Evolutionary conservation across 768 basidiomycete species (phyloP), one percentile per base, ranked within the genome.

Genomic region (Pleurotus salmoneostramineus): DNA sequence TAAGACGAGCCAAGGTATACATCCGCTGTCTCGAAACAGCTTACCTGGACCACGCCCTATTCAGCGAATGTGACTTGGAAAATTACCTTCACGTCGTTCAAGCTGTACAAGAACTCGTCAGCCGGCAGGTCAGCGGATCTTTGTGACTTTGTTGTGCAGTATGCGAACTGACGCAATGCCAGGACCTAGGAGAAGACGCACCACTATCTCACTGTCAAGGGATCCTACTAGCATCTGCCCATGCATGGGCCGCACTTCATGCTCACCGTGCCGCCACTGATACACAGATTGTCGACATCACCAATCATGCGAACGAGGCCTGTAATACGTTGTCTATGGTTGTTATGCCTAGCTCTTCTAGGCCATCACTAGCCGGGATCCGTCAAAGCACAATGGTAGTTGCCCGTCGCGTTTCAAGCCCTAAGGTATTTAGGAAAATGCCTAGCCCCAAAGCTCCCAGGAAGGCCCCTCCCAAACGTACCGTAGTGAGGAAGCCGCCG

Each of bases 191-290:
- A 0, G 64, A 69, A 36, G 81, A 82, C 59, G 50, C 47, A 0
- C 64, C 58, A 0, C 66, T 81, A 15, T 65, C 67, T 3, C 59
- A 59, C 10, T 78, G 73, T 51, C 63, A 66, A 31, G 56, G 62
- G 5, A 83, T 89, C 64, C 84, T 87, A 63, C 77, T 72, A 32
- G 77, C 82, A 1, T 70, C 77, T 0, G 74, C 79, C 0, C 83
- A 89, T 63, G 74, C 95, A 27, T 89, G 87, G 85, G 71, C 83
- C 46, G 84, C 87, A 0, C 71, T 95, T 15, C 85, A 90, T 64
- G 79, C 83, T 15, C 91, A 94, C 69, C 80, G 83, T 11, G 74
- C 72, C 4, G 72, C 68, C 6, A 75, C 81, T 56, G 59, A 70
- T 0, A 69, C 79, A 21, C 78, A 83, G 65, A 75, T 72, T 56